These are phyloP conservation scores for Phanerodontia chrysosporium DNA, from an alignment of 768 basidiomycete genomes.

Conservation along the genomic window DNA sequence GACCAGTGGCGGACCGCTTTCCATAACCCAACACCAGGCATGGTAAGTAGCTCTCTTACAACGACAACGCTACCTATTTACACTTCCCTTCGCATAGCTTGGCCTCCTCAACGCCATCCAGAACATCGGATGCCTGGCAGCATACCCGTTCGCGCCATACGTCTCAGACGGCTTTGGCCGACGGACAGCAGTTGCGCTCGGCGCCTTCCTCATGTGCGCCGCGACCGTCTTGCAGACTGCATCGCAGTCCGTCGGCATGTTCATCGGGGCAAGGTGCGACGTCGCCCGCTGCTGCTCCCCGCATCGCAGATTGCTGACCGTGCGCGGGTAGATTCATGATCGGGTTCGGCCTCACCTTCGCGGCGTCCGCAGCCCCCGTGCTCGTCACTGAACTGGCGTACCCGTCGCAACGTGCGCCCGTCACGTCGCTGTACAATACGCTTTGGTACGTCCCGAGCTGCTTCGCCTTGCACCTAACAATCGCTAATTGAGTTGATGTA, in stretches of 20 bases:
- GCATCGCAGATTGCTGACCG: background rate
- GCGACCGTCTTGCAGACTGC: conserved; percentile 37
- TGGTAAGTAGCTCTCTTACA: conserved; percentile 16
- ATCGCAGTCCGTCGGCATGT: conserved; percentile 37
- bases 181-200: conserved; percentile 31
- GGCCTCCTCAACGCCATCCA: conserved; percentile 35
- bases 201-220: conserved; percentile 35
- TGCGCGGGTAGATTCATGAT: conserved; percentile 30
- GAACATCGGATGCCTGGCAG: conserved; percentile 36
- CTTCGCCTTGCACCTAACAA: background rate
- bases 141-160: conserved; percentile 37
- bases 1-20: conserved; percentile 34
- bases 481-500: background rate
- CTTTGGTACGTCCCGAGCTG: conserved; percentile 32
- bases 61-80: background rate
- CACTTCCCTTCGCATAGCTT: conserved; percentile 18
- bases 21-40: conserved; percentile 25
- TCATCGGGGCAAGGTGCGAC: conserved; percentile 37
- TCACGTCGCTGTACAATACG: conserved; percentile 42
- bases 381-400: conserved; percentile 49
- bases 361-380: conserved; percentile 40
- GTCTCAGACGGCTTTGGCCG: conserved; percentile 38
- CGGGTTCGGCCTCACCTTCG: conserved; percentile 41
- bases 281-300: background rate
- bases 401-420: conserved; percentile 41